These are phyloP conservation scores for Taphrina confusa DNA, from an alignment of 1,139 yeast species.

Conservation along the genomic window DNA sequence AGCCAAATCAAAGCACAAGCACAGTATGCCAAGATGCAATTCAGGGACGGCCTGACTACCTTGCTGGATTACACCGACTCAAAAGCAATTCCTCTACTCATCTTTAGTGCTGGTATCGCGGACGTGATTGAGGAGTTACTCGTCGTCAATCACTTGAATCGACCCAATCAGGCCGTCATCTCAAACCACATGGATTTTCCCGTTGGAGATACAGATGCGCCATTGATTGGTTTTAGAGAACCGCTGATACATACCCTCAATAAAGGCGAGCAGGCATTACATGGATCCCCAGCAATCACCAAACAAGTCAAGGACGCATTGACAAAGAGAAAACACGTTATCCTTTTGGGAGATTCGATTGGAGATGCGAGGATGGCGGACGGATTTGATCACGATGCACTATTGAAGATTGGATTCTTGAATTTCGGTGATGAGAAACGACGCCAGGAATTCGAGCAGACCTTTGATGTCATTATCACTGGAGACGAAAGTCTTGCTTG, in stretches of 20 bases:
- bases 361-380: conserved; percentile 32
- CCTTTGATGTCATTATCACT: conserved; percentile 18
- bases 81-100: conserved; percentile 4
- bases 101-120: conserved; percentile 33
- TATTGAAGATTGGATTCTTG: conserved; percentile 25
- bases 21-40: conserved; percentile 5
- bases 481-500: conserved; percentile 7
- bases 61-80: conserved; percentile 5
- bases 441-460: conserved; percentile 9
- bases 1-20: conserved; percentile 1
- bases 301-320: conserved; percentile 4
- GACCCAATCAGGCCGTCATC: conserved; percentile 16
- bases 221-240: conserved; percentile 18
- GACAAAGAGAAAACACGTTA: conserved; percentile 11
- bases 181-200: conserved; percentile 27
- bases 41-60: conserved; percentile 11
- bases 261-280: conserved; percentile 31
- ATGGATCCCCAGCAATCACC: conserved; percentile 1
- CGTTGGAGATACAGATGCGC: conserved; percentile 4
- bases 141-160: conserved; percentile 3
- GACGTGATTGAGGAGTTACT: conserved; percentile 28
- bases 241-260: conserved; percentile 31
- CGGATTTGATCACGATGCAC: conserved; percentile 13
- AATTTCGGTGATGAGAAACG: conserved; percentile 26
- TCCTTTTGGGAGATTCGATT: conserved; percentile 28